Base-by-base conservation (phyloP, 2,329 filamentous ascomycete genomes). In the Ascochyta rabiei region DNA sequence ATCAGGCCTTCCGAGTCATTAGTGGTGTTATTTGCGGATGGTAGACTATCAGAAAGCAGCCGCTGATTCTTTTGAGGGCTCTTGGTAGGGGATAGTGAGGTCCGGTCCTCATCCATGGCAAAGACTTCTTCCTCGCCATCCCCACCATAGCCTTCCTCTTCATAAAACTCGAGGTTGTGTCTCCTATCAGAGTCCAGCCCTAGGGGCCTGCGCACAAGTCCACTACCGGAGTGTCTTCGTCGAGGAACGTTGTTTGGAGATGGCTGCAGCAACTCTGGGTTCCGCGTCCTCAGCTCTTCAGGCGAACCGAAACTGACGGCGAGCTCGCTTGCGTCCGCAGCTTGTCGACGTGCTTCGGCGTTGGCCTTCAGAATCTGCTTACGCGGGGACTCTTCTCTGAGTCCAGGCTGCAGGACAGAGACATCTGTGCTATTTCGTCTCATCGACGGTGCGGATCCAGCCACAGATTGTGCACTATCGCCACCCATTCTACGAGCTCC, bases 91-190 rank as follows among this genome's bases (percentile, higher is more conserved):
- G 57, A 44, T 31, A 52, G 10, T 3, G 45, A 28, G 21, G 63
- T 68, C 6, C 54, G 53, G 18, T 76, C 72, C 52, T 85, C 82
- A 64, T 90, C 88, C 86, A 89, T 89, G 2, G 82, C 69, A 64
- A 90, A 90, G 6, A 88, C 85, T 30, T 84, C 82, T 61, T 90
- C 88, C 57, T 88, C 89, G 62, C 86, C 86, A 74, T 93, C 92
- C 2, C 86, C 90, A 37, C 87, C 86, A 68, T 96, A 93, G 19
- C 93, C 91, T 24, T 93, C 91, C 64, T 96, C 91, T 68, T 96
- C 92, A 66, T 96, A 90, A 64, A 93, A 96, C 72, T 96, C 88
- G n/a, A 97, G 81, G 59, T 90, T 84, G n/a, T 91, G 89, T 47
- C 89, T 82, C 9, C 84, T 81, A 21, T 69, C 75, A 12, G 82